Percentiles rank a stretch among this genome's conserved stretches.
Evolutionary conservation across 2,329 filamentous ascomycete genomes (phyloP).

Genomic region (Tolypocladium sp.): DNA sequence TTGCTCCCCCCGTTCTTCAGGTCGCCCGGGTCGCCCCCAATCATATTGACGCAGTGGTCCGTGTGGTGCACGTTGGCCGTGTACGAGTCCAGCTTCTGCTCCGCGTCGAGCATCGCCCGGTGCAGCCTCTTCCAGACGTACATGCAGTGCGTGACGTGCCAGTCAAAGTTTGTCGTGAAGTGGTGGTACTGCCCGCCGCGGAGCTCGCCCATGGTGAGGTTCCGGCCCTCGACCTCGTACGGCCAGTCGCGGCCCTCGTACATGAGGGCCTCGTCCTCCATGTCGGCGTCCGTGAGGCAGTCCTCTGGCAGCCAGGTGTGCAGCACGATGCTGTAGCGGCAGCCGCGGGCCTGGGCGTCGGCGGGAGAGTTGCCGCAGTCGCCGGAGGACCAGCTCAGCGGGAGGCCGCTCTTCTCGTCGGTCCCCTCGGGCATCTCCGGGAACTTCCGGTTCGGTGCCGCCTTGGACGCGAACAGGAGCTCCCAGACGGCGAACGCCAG

Average conservation of each 20-base stretch:
- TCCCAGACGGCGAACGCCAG: neutral
- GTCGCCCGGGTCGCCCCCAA: constrained; percentile 4
- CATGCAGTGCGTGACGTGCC: constrained; percentile 12
- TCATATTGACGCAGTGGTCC: constrained; percentile 12
- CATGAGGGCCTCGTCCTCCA: constrained; percentile 13
- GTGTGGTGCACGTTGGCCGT: constrained; percentile 11
- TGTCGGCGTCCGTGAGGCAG: constrained; percentile 9
- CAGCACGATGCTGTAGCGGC: constrained; percentile 10
- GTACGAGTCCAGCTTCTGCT: constrained; percentile 9
- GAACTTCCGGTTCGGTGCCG: constrained; percentile 1
- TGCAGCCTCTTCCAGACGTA: constrained; percentile 13
- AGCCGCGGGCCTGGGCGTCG: constrained; percentile 6
- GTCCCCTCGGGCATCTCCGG: constrained; percentile 6
- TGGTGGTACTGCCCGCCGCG: constrained; percentile 7
- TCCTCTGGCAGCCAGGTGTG: constrained; percentile 11
- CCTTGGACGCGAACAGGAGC: neutral
- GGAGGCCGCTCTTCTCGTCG: constrained; percentile 6
- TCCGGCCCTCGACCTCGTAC: constrained; percentile 5
- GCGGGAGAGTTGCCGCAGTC: constrained; percentile 11
- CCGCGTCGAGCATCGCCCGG: constrained; percentile 8
- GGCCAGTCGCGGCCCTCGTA: constrained; percentile 8
- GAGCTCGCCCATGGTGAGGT: constrained; percentile 10
- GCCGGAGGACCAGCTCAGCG: constrained; percentile 8
- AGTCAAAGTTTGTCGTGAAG: constrained; percentile 10
- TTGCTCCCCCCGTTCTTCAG: constrained; percentile 10